phyloP scores from a whole-genome alignment of 2,329 filamentous ascomycete species.

The Huntiella abstrusa region DNA sequence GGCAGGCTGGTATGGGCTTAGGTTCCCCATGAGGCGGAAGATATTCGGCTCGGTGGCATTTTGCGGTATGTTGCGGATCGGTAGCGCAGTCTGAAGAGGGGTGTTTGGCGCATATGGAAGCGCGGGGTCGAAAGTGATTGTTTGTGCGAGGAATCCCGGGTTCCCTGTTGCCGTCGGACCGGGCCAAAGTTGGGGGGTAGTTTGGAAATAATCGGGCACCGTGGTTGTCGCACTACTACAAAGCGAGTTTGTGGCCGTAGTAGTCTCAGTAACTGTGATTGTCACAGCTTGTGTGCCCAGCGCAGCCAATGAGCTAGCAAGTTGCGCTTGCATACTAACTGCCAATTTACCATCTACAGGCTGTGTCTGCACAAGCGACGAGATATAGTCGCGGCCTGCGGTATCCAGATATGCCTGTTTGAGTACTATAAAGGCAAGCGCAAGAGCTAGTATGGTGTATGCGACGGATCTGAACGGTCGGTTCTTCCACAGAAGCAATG shows the following conservation, averaged over 20 bases:
- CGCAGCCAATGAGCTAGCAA: constrained; percentile 2
- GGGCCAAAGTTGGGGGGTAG: constrained; percentile 37
- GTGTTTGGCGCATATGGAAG: constrained; percentile 43
- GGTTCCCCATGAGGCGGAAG: constrained; percentile 49
- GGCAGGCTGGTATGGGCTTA: constrained; percentile 52
- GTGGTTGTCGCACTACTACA: constrained; percentile 17
- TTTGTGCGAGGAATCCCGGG: constrained; percentile 53
- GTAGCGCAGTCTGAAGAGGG: constrained; percentile 52
- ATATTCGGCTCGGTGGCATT: constrained; percentile 32
- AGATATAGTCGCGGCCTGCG: constrained; percentile 11
- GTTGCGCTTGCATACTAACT: neutral
- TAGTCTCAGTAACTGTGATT: neutral
- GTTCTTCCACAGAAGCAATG: constrained; percentile 6
- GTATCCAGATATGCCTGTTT: constrained; percentile 16
- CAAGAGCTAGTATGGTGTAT: constrained; percentile 17
- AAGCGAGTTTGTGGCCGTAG: constrained; percentile 15
- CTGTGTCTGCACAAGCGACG: constrained; percentile 5
- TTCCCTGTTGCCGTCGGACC: constrained; percentile 53
- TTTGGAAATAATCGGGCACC: constrained; percentile 46
- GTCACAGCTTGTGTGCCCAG: constrained; percentile 13
- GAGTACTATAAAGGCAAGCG: constrained; percentile 21
- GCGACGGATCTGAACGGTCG: constrained; percentile 9
- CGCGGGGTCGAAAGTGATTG: constrained; percentile 45
- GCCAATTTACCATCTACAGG: neutral
- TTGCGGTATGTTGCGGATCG: constrained; percentile 39